Evolutionary conservation across 139 green algal species (phyloP).

Genomic region (Chlorella sp.): DNA sequence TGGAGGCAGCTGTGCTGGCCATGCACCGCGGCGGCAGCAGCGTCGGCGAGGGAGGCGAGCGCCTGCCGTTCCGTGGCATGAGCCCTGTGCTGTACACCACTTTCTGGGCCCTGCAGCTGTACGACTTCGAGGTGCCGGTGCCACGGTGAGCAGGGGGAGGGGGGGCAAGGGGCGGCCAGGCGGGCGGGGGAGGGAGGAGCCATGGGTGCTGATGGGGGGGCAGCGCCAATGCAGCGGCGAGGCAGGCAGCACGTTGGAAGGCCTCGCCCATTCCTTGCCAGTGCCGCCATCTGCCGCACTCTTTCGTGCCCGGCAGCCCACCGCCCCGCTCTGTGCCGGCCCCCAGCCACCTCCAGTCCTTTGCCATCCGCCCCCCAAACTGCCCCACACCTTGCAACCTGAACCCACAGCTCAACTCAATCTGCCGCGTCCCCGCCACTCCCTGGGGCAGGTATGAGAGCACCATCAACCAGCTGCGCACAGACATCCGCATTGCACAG

Average conservation of each 20-base stretch:
- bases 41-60: conserved; percentile 28
- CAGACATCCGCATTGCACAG: conserved; percentile 18
- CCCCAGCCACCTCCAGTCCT: no score
- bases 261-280: no score
- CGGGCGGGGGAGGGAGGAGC: neutral
- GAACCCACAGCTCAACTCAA: neutral
- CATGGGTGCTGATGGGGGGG: neutral
- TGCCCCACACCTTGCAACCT: no score
- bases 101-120: conserved; percentile 80
- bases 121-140: conserved; percentile 73
- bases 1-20: conserved; percentile 33
- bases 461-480: conserved; percentile 45
- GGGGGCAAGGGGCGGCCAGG: neutral
- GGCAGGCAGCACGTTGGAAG: no score
- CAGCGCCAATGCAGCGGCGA: no score
- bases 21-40: conserved; percentile 27
- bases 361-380: no score
- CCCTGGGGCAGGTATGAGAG: conserved; percentile 36
- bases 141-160: conserved; percentile 29
- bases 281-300: no score
- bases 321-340: no score
- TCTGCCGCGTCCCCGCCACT: neutral
- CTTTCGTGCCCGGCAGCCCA: no score
- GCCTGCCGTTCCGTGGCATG: conserved; percentile 54
- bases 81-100: conserved; percentile 70